These are phyloP conservation scores for Nematodospora anomalae DNA, from an alignment of 1,139 yeast genomes.

Conservation along the genomic window DNA sequence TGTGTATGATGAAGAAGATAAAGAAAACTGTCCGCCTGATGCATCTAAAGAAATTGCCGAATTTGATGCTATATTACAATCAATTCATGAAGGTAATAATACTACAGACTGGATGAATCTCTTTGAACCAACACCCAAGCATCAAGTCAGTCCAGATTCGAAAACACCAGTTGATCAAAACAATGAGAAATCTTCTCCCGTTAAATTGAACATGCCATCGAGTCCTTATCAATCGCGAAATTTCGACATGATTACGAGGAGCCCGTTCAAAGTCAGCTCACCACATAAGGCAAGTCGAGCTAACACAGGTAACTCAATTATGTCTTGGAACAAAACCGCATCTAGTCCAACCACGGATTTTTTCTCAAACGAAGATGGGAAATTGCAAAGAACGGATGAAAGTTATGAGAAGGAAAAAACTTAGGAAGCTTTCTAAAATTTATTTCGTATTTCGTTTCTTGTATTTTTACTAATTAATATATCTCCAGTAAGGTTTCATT, in stretches of 20 bases:
- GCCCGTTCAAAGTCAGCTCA: conserved; percentile 15
- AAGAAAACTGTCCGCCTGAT: conserved; percentile 44
- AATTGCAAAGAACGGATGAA: neutral
- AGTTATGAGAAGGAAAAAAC: neutral
- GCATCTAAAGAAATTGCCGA: conserved; percentile 26
- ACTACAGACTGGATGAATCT: conserved; percentile 39
- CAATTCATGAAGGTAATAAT: conserved; percentile 26
- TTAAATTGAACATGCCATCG: conserved; percentile 44
- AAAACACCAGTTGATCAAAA: conserved; percentile 33
- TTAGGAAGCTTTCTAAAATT: too few species aligned
- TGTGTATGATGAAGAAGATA: conserved; percentile 32
- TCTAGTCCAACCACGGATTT: conserved; percentile 38
- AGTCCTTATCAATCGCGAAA: conserved; percentile 27
- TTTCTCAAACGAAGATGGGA: conserved; percentile 24
- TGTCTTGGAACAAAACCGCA: conserved; percentile 26
- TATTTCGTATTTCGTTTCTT: too few species aligned
- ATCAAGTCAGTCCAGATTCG: conserved; percentile 41
- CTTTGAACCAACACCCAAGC: conserved; percentile 49
- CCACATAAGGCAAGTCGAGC: conserved; percentile 37
- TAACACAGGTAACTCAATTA: conserved; percentile 37
- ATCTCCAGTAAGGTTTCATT: too few species aligned
- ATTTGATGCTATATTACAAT: conserved; percentile 41
- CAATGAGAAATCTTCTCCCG: conserved; percentile 17
- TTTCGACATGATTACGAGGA: conserved; percentile 9
- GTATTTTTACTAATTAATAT: too few species aligned